Percentiles rank a stretch among this genome's conserved stretches.
Conservation (phyloP, 1,139 yeast genomes). For the Sugiyamaella neomexicana region DNA sequence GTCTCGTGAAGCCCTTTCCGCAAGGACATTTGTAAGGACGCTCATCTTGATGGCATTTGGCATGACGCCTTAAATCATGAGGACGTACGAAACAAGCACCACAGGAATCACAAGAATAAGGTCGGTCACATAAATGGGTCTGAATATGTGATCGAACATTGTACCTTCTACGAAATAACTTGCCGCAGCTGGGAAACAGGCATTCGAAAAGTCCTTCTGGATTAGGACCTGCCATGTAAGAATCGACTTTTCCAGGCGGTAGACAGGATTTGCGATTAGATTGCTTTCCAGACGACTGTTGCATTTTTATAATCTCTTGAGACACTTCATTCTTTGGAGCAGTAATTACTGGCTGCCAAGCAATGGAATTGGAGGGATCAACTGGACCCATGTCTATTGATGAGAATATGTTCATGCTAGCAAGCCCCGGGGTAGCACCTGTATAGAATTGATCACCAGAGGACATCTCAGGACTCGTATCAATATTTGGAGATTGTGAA, state of each 20-base stretch:
- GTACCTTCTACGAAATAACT: slow-evolving; percentile 82
- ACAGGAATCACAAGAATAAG: slow-evolving; percentile 63
- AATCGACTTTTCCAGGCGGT: slow-evolving; percentile 89
- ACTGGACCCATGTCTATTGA: slow-evolving; percentile 31
- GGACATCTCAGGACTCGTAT: slow-evolving; percentile 30
- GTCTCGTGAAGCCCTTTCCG: slow-evolving; percentile 87
- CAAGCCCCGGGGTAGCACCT: slow-evolving; percentile 28
- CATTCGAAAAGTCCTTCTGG: slow-evolving; percentile 67
- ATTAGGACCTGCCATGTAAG: slow-evolving; percentile 78
- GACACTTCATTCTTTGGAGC: slow-evolving; percentile 37
- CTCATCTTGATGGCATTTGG: slow-evolving; percentile 74
- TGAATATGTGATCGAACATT: slow-evolving; percentile 97
- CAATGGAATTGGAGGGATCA: slow-evolving; percentile 30
- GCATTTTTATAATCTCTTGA: slow-evolving; percentile 38
- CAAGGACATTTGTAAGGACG: slow-evolving; percentile 79
- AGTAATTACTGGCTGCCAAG: slow-evolving; percentile 43
- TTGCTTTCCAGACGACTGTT: slow-evolving; percentile 31
- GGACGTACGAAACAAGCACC: slow-evolving; percentile 76
- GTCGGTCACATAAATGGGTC: slow-evolving; percentile 93
- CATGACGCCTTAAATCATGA: slow-evolving; percentile 90
- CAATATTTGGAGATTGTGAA: slow-evolving; percentile 33
- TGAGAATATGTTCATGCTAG: slow-evolving; percentile 28
- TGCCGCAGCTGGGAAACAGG: slow-evolving; percentile 75
- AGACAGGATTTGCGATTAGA: slow-evolving; percentile 55
- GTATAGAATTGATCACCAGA: slow-evolving; percentile 28